Conservation (phyloP, 768 basidiomycete genomes). For the Pleurotus eryngii region DNA sequence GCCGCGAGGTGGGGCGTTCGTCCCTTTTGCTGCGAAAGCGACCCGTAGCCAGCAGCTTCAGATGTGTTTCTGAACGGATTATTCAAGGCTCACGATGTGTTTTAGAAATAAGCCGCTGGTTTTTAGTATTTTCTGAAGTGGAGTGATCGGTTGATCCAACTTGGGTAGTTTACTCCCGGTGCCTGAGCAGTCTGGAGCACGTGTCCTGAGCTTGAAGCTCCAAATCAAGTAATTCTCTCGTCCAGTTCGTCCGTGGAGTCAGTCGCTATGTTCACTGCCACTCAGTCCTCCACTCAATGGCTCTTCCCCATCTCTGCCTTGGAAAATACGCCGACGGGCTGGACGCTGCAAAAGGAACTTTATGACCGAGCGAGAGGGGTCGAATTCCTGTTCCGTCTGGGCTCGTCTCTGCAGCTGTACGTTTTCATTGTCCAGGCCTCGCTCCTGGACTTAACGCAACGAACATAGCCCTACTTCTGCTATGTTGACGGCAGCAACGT, state of each 20-base stretch:
- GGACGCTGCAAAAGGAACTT: conserved; percentile 65
- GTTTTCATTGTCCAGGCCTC: conserved; percentile 28
- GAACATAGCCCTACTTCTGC: conserved; percentile 70
- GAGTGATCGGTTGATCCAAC: too few species aligned
- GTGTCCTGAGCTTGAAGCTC: not conserved
- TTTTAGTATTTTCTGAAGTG: too few species aligned
- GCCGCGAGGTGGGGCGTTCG: too few species aligned
- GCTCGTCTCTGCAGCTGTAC: conserved; percentile 73
- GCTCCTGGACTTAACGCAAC: conserved; percentile 10
- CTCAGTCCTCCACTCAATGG: conserved; percentile 53
- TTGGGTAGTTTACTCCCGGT: too few species aligned
- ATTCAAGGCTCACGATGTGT: too few species aligned
- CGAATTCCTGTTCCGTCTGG: conserved; percentile 82
- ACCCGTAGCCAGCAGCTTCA: too few species aligned
- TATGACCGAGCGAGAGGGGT: conserved; percentile 79
- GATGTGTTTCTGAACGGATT: too few species aligned
- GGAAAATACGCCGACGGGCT: conserved; percentile 52
- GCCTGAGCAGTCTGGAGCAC: not conserved
- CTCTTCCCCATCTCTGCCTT: conserved; percentile 63
- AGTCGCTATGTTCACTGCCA: too few species aligned
- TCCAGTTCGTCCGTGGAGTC: too few species aligned
- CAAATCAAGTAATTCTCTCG: not conserved
- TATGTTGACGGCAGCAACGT: conserved; percentile 83
- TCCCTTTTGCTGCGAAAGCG: too few species aligned
- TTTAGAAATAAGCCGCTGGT: too few species aligned